These are phyloP conservation scores for Sugiyamaella boreocaroliniensis DNA, from an alignment of 805 yeast species.

Conservation along the genomic window DNA sequence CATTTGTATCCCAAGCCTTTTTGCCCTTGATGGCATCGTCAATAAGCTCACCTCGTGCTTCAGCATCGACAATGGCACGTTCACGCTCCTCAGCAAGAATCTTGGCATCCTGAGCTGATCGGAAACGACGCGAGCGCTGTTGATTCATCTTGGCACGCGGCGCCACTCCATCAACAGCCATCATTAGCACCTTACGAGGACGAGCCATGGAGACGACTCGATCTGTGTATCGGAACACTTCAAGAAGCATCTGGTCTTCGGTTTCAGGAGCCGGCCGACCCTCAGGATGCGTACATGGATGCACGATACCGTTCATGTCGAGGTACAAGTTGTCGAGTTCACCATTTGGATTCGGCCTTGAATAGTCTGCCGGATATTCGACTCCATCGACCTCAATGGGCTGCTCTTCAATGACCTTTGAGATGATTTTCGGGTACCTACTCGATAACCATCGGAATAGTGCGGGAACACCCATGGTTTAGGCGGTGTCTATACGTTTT, in stretches of 20 bases:
- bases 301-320: conserved; percentile 99
- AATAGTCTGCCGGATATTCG: conserved; percentile 57
- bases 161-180: conserved; percentile 98
- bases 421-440: conserved; percentile 88
- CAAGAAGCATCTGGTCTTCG: conserved; percentile 94
- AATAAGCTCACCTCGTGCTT: conserved; percentile 61
- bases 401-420: conserved; percentile 78
- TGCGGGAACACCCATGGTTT: conserved; percentile 79
- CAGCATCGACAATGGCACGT: conserved; percentile 50
- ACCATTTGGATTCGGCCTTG: conserved; percentile 85
- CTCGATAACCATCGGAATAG: conserved; percentile 92
- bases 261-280: conserved; percentile 92
- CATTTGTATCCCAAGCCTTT: conserved; percentile 86
- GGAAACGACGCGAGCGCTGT: conserved; percentile 90
- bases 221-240: conserved; percentile 87
- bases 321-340: conserved; percentile 88
- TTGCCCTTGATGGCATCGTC: conserved; percentile 70
- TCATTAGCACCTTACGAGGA: conserved; percentile 85
- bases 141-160: conserved; percentile 99
- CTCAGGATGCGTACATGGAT: conserved; percentile 98
- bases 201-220: conserved; percentile 88
- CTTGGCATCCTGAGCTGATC: conserved; percentile 91
- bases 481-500: neutral
- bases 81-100: conserved; percentile 64
- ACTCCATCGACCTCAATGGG: conserved; percentile 50